Evolutionary conservation across 192 early-diverging fungal genomes (phyloP).

Genomic region (Pilaira anomala): DNA sequence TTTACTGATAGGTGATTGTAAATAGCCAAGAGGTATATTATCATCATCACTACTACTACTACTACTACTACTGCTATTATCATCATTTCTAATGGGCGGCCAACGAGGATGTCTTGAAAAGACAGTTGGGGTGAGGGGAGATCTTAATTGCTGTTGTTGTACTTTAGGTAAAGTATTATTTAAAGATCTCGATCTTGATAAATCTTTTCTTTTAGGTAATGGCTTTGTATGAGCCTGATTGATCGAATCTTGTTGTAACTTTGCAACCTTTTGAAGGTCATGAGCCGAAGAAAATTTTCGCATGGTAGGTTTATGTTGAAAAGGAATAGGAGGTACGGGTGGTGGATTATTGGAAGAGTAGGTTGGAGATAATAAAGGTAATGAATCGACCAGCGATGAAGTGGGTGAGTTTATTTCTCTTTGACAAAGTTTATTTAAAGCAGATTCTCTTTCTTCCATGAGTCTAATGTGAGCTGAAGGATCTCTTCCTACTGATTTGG

Average conservation of each 20-base stretch:
- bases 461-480: neutral
- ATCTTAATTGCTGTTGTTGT: neutral
- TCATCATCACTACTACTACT: neutral
- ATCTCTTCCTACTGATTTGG: constrained; percentile 17
- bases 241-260: constrained; percentile 15
- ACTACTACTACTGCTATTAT: neutral
- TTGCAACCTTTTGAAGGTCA: constrained; percentile 13
- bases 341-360: neutral
- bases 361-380: constrained; percentile 1
- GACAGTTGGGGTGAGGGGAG: constrained; percentile 7
- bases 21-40: neutral
- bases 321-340: constrained; percentile 14
- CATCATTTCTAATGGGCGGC: neutral
- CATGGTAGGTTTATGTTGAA: neutral
- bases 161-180: neutral
- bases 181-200: constrained; percentile 9
- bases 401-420: constrained; percentile 10
- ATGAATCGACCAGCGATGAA: neutral
- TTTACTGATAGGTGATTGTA: constrained; percentile 5
- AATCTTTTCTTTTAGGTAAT: neutral
- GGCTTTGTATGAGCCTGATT: neutral
- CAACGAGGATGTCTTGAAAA: neutral
- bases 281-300: constrained; percentile 15
- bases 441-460: constrained; percentile 10
- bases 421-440: constrained; percentile 15